Conservation (phyloP, 2,329 filamentous ascomycete species). For the Teratosphaeria epicoccoides region DNA sequence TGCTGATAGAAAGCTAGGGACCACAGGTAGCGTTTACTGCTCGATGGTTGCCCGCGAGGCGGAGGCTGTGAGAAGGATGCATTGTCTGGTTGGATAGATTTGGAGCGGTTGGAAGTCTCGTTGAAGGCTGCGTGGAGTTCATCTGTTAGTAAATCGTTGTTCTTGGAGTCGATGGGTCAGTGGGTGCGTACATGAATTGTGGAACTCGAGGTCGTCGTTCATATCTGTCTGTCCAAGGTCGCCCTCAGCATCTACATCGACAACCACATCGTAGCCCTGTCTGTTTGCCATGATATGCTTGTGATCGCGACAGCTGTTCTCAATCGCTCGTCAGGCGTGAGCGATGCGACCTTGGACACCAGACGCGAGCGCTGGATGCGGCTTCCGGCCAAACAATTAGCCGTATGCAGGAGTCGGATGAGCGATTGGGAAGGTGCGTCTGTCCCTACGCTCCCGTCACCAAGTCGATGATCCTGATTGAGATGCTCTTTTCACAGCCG, state of each 20-base stretch:
- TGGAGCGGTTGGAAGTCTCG: constrained; percentile 28
- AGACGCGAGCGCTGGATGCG: neutral
- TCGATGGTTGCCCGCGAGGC: constrained; percentile 14
- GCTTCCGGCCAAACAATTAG: neutral
- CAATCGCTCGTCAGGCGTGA: neutral
- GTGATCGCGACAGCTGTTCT: neutral
- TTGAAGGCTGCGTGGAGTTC: constrained; percentile 17
- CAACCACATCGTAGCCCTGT: constrained; percentile 86
- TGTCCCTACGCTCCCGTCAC: too few species aligned
- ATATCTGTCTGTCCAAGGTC: constrained; percentile 97
- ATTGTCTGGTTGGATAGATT: constrained; percentile 37
- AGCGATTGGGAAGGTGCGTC: neutral
- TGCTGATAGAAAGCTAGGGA: constrained; percentile 86
- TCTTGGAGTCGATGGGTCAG: neutral
- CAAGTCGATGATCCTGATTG: too few species aligned
- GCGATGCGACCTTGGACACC: too few species aligned
- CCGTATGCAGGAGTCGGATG: neutral
- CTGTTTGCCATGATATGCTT: constrained; percentile 43
- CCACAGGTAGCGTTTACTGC: constrained; percentile 79
- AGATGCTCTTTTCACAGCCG: too few species aligned
- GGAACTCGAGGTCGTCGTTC: constrained; percentile 98
- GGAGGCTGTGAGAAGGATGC: constrained; percentile 28
- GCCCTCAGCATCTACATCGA: constrained; percentile 94
- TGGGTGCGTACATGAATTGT: constrained; percentile 62
- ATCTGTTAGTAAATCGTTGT: constrained; percentile 2